These are phyloP conservation scores for Suillus occidentalis DNA, from an alignment of 768 basidiomycete genomes.

Conservation along the genomic window DNA sequence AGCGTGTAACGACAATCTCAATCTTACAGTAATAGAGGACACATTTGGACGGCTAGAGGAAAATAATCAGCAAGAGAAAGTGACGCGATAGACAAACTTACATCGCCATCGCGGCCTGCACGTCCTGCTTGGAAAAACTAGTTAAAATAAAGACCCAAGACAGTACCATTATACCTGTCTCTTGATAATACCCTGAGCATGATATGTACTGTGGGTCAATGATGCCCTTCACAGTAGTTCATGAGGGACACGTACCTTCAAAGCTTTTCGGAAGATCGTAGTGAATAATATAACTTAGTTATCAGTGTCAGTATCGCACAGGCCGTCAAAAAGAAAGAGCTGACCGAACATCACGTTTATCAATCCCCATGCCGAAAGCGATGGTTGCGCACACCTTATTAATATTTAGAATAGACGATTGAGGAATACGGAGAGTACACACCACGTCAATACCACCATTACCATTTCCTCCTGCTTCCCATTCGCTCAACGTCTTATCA, in stretches of 20 bases:
- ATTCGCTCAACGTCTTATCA: constrained; percentile 53
- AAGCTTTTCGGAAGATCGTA: constrained; percentile 82
- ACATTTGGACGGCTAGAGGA: constrained; percentile 69
- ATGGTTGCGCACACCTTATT: constrained; percentile 73
- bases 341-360: constrained; percentile 76
- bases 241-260: constrained; percentile 52
- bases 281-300: constrained; percentile 67
- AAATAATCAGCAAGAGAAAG: not conserved
- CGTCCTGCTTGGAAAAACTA: constrained; percentile 48
- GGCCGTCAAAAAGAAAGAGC: constrained; percentile 1
- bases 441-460: constrained; percentile 64
- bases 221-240: not conserved
- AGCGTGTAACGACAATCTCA: constrained; percentile 17
- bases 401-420: no score
- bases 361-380: constrained; percentile 86
- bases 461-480: constrained; percentile 57
- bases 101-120: constrained; percentile 76
- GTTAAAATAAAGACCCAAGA: not conserved
- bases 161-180: constrained; percentile 56
- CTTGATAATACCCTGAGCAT: constrained; percentile 76
- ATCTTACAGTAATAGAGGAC: constrained; percentile 77
- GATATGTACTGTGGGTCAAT: not conserved
- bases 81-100: constrained; percentile 32
- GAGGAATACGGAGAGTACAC: constrained; percentile 20
- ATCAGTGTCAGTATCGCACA: constrained; percentile 14